Evolutionary conservation across 495 filamentous ascomycete genomes (phyloP).

Genomic region (Filosporella fistucella): DNA sequence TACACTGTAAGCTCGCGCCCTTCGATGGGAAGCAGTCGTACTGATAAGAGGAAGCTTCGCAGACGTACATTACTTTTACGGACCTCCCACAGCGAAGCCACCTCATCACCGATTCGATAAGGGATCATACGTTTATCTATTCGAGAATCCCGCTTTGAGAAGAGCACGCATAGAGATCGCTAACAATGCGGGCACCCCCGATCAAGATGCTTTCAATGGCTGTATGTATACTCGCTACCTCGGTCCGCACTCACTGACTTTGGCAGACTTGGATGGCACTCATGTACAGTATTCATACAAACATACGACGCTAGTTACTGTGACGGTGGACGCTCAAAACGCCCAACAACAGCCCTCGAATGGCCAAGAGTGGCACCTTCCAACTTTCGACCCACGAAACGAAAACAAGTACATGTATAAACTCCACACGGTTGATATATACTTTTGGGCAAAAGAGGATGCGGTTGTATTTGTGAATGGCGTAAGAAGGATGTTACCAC

Average conservation of each 20-base stretch:
- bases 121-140: slow-evolving; percentile 83
- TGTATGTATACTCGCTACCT: slow-evolving; percentile 44
- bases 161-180: slow-evolving; percentile 78
- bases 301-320: slow-evolving; percentile 70
- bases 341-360: slow-evolving; percentile 24
- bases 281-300: slow-evolving; percentile 70
- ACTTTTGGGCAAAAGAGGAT: slow-evolving; percentile 82
- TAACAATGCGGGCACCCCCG: slow-evolving; percentile 78
- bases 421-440: slow-evolving; percentile 80
- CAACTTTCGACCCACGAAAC: slow-evolving; percentile 62
- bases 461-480: slow-evolving; percentile 67
- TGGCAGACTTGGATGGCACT: slow-evolving; percentile 57
- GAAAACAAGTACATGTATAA: slow-evolving; percentile 68
- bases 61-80: slow-evolving; percentile 88
- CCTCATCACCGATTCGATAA: slow-evolving; percentile 86
- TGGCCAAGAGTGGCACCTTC: slow-evolving; percentile 70
- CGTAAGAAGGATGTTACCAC: slow-evolving; percentile 53
- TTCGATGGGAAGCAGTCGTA: background rate
- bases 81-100: slow-evolving; percentile 62
- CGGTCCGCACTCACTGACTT: slow-evolving; percentile 16
- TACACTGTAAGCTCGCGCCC: slow-evolving; percentile 63
- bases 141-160: slow-evolving; percentile 64
- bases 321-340: slow-evolving; percentile 61
- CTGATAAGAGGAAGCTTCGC: slow-evolving; percentile 57
- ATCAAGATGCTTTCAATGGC: slow-evolving; percentile 86